Evolutionary conservation across 305 asterid species (phyloP), one percentile per base, ranked within the genome.

Genomic region (Striga hermonthica): DNA sequence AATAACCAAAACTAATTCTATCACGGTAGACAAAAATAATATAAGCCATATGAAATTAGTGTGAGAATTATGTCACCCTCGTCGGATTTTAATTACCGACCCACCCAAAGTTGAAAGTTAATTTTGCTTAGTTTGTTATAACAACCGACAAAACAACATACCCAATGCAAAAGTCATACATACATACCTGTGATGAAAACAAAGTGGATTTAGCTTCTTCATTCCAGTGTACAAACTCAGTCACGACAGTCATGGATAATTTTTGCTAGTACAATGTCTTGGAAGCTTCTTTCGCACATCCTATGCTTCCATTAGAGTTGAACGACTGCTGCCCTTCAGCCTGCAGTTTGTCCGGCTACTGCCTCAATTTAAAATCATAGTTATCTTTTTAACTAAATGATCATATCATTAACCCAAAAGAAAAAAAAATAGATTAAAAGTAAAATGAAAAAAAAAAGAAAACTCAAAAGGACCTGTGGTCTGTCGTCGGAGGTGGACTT

Each of bases 191-290:
- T 60, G 90, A 72, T 39, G 95, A 85, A 80, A 90, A 85, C 84
- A 90, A 77, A 73, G 86, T 79, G 69, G 92, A 80, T 54, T 88
- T 74, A 72, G 99, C 97, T 84, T 94, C 99, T 78, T 94, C 99
- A 66, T 94, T 94, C 99, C 99, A 94, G 58, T 93, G 92, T 62
- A 88, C 96, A 77, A 90, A 90, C 87, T 94, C 97, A 4, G 99
- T 86, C 79, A 90, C 99, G 61, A 80, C 95, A 45, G 99, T 85
- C 69, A 94, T 96, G 41, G 97, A 94, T 79, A 93, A 88, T 80
- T 93, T 95, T 77, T 82, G 95, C 84, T 80, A 90, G 52, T 89
- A 84, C 58, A 95, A 88, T 75, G 95, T 74, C 63, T 86, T 53
- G 74, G 96, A 79, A 77, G 97, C 91, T 74, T 97, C 99, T 83